phyloP scores from a whole-genome alignment of 1,139 yeast genomes.

The Geotrichum klebahnii region DNA sequence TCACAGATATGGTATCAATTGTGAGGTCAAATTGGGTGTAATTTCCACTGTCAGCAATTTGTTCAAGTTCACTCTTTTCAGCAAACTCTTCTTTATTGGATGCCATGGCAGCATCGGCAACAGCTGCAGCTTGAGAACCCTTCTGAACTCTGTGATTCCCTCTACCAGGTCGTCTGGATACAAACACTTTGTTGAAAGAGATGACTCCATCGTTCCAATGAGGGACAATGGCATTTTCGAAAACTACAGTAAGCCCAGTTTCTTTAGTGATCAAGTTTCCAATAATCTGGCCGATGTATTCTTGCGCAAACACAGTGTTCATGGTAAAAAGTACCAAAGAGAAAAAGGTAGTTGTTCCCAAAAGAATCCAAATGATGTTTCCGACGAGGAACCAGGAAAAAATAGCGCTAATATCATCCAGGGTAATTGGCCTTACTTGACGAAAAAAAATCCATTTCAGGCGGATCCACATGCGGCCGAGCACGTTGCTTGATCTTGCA shows the following conservation, averaged over 20 bases:
- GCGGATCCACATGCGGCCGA: constrained; percentile 53
- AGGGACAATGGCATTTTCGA: constrained; percentile 92
- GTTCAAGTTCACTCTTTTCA: constrained; percentile 34
- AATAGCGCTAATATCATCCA: constrained; percentile 84
- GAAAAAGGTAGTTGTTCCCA: constrained; percentile 87
- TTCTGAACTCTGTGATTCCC: constrained; percentile 46
- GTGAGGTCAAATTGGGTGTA: constrained; percentile 93
- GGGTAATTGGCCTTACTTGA: constrained; percentile 68
- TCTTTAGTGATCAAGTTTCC: constrained; percentile 83
- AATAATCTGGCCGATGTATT: constrained; percentile 71
- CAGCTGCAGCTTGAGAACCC: constrained; percentile 71
- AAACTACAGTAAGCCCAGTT: constrained; percentile 79
- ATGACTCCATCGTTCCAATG: constrained; percentile 90
- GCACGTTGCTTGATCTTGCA: constrained; percentile 48
- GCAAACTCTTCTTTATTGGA: constrained; percentile 21
- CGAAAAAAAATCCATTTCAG: constrained; percentile 66
- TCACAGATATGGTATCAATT: constrained; percentile 76
- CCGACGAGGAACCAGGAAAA: constrained; percentile 90
- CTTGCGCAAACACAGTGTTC: constrained; percentile 88
- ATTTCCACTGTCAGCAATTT: constrained; percentile 74
- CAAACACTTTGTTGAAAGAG: constrained; percentile 77
- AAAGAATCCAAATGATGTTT: constrained; percentile 66
- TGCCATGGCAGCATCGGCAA: constrained; percentile 40
- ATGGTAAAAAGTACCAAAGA: constrained; percentile 71
- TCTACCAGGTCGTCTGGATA: constrained; percentile 69